Evolutionary conservation across 2,329 filamentous ascomycete species (phyloP).

Genomic region (Aspergillus viridinutans): DNA sequence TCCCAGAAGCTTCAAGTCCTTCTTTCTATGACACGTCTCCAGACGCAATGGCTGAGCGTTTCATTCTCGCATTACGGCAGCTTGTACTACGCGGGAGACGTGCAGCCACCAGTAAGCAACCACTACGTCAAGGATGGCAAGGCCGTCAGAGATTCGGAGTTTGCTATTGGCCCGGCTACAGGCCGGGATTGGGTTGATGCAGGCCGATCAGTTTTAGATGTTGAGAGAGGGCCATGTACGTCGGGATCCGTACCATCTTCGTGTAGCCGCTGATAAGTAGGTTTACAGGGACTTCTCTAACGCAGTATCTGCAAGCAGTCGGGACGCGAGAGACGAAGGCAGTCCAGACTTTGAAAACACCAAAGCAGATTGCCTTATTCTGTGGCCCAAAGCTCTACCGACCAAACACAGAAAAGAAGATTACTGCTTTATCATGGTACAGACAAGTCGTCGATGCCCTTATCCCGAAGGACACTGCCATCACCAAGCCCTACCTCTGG

Average conservation of each 20-base stretch:
- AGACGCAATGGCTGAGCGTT: constrained; percentile 25
- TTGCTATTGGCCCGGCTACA: constrained; percentile 24
- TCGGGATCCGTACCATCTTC: constrained; percentile 7
- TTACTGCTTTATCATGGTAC: constrained; percentile 21
- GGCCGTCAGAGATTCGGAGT: constrained; percentile 15
- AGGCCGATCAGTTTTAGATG: constrained; percentile 20
- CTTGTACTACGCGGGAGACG: constrained; percentile 23
- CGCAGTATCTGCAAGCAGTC: constrained; percentile 23
- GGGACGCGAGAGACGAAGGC: constrained; percentile 21
- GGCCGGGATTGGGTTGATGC: constrained; percentile 25
- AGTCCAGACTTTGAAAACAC: constrained; percentile 18
- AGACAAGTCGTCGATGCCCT: constrained; percentile 19
- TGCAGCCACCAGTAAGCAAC: constrained; percentile 14
- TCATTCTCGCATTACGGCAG: constrained; percentile 28
- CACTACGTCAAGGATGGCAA: constrained; percentile 21
- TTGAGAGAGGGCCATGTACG: constrained; percentile 27
- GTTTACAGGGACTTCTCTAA: constrained; percentile 22
- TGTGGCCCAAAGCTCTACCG: constrained; percentile 27
- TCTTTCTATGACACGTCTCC: constrained; percentile 22
- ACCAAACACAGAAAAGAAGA: constrained; percentile 20
- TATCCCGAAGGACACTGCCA: constrained; percentile 20
- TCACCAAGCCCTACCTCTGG: constrained; percentile 23
- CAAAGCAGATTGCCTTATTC: constrained; percentile 25
- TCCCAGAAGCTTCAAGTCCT: constrained; percentile 23
- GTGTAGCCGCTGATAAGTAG: constrained; percentile 12